Conservation (phyloP, 148 eudicot species). For the Rhododendron mucronatum region DNA sequence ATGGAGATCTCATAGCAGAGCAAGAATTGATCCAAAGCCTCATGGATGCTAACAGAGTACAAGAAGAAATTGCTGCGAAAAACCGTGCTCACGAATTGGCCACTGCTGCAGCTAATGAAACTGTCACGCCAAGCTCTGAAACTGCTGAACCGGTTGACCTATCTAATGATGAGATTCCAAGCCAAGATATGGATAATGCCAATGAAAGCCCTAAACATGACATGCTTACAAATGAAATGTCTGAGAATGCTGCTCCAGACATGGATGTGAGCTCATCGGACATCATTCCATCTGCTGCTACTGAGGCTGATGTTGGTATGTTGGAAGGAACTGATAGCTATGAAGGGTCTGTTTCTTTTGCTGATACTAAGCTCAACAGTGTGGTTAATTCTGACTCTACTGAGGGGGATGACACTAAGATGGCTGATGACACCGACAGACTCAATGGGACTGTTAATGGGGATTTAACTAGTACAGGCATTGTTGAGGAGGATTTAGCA, state of each 20-base stretch:
- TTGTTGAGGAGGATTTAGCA: constrained; percentile 3
- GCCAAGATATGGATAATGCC: constrained; percentile 13
- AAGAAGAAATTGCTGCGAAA: constrained; percentile 53
- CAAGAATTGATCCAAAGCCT: constrained; percentile 50
- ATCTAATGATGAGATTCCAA: constrained; percentile 18
- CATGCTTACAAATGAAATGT: constrained; percentile 18
- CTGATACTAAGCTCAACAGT: not conserved
- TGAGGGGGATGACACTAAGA: constrained; percentile 3
- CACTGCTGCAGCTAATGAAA: constrained; percentile 22
- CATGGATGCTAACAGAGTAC: constrained; percentile 35
- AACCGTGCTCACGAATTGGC: constrained; percentile 35
- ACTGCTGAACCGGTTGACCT: constrained; percentile 20
- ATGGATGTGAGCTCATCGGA: not conserved
- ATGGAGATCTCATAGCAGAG: constrained; percentile 59
- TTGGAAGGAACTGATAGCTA: not conserved
- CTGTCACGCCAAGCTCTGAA: constrained; percentile 19
- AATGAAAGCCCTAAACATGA: constrained; percentile 17
- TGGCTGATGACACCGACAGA: not conserved
- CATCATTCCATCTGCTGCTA: not conserved
- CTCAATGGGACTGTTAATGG: constrained; percentile 7
- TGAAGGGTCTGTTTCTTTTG: constrained; percentile 3
- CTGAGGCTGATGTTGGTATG: not conserved
- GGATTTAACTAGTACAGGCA: constrained; percentile 4
- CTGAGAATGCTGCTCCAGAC: constrained; percentile 9
- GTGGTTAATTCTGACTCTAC: not conserved